phyloP scores from a whole-genome alignment of 2,329 filamentous ascomycete species.

The Colletotrichum chlorophyti region DNA sequence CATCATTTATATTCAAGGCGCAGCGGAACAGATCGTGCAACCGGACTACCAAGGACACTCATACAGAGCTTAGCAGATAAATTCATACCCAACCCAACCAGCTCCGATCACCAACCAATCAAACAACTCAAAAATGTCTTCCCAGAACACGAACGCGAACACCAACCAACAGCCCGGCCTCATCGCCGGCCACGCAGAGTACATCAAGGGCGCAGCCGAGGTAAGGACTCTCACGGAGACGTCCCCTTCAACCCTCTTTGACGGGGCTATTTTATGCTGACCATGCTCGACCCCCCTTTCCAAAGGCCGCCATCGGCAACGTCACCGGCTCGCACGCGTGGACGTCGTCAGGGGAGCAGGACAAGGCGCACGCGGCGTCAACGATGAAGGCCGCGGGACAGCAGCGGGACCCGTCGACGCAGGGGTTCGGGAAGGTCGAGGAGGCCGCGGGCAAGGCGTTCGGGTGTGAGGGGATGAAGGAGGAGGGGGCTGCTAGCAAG shows the following conservation, averaged over 20 bases:
- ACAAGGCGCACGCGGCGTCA: conserved; percentile 67
- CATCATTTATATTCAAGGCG: not conserved
- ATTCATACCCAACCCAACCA: no score
- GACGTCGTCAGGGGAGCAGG: conserved; percentile 68
- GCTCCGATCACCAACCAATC: not conserved
- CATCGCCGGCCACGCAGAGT: conserved; percentile 69
- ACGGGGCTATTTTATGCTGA: not conserved
- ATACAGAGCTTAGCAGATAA: accelerated
- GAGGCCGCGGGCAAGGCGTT: conserved; percentile 68
- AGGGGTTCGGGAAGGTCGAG: conserved; percentile 69
- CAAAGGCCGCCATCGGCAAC: conserved; percentile 64
- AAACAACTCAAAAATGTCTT: conserved; percentile 11
- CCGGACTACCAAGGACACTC: no score
- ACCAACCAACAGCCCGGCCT: conserved; percentile 61
- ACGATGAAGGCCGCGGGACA: conserved; percentile 68
- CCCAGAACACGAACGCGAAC: conserved; percentile 34
- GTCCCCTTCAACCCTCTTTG: not conserved
- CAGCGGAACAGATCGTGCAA: no score
- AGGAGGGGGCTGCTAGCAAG: conserved; percentile 63
- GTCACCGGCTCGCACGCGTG: conserved; percentile 68
- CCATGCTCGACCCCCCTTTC: no score
- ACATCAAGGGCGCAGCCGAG: conserved; percentile 72
- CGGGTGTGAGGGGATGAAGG: conserved; percentile 74
- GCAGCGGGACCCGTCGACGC: conserved; percentile 56
- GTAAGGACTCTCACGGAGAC: conserved; percentile 45